A percentile compares a stretch with the other conserved stretches of the same genome.
Conservation (phyloP, 2,329 filamentous ascomycete species). For the Xylariaceae sp. region DNA sequence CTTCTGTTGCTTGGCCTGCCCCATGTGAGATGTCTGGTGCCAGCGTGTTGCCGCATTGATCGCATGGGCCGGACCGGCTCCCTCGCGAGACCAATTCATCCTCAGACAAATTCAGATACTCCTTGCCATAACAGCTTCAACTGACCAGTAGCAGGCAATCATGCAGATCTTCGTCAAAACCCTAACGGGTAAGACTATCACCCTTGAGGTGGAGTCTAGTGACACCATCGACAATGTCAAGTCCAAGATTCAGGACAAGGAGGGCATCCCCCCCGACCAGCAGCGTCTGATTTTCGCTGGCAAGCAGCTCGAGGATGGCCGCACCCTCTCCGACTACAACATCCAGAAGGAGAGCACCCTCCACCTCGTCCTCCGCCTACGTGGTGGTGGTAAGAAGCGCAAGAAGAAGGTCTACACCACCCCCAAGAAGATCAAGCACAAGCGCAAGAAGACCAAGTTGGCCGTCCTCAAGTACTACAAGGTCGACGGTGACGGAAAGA, state of each 20-base stretch:
- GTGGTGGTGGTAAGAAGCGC: slow-evolving; percentile 99
- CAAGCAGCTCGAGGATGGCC: slow-evolving; percentile 99
- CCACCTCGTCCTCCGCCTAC: slow-evolving; percentile 94
- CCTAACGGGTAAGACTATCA: slow-evolving; percentile 99
- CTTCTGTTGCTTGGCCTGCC: neutral
- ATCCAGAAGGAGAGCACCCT: slow-evolving; percentile 99
- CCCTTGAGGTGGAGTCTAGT: slow-evolving; percentile 99
- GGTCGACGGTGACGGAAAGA: slow-evolving; percentile 99
- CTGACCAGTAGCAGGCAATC: slow-evolving; percentile 51
- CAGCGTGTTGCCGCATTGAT: neutral
- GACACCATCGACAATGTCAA: slow-evolving; percentile 99
- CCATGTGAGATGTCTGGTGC: neutral
- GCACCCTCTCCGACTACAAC: slow-evolving; percentile 99
- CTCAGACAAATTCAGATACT: neutral
- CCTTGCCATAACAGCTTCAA: neutral
- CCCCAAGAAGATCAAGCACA: slow-evolving; percentile 99
- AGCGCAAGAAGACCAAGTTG: slow-evolving; percentile 99
- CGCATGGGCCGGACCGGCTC: slow-evolving; percentile 1
- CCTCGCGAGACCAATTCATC: neutral
- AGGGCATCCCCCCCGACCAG: slow-evolving; percentile 98
- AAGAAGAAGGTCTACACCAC: slow-evolving; percentile 99
- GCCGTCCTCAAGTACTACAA: slow-evolving; percentile 99
- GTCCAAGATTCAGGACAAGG: slow-evolving; percentile 98
- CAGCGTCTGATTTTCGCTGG: slow-evolving; percentile 99
- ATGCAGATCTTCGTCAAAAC: slow-evolving; percentile 78